Conservation (phyloP, 148 eudicot species). For the Pouteria glomerata region DNA sequence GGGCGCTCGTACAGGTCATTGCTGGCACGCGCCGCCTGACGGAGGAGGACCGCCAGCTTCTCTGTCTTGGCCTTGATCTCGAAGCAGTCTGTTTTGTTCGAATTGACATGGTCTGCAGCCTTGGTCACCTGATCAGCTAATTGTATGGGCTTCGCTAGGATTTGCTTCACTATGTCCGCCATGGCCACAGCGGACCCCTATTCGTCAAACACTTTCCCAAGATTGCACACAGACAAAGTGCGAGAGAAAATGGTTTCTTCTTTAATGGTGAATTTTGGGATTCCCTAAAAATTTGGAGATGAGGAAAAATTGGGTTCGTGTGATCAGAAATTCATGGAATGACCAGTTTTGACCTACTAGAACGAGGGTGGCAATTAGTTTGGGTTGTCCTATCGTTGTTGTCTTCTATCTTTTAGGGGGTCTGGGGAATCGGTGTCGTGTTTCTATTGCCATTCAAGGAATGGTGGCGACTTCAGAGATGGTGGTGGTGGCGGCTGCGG, state of each 20-base stretch:
- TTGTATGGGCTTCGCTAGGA: constrained; percentile 66
- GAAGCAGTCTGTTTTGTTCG: constrained; percentile 13
- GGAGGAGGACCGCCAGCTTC: constrained; percentile 18
- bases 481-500: neutral
- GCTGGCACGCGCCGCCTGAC: constrained; percentile 26
- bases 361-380: neutral
- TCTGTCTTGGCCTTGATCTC: constrained; percentile 19
- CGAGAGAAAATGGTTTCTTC: neutral
- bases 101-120: constrained; percentile 26
- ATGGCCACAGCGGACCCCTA: constrained; percentile 17
- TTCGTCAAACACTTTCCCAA: neutral
- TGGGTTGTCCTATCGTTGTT: neutral
- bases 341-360: neutral
- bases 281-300: too few relatives aligned
- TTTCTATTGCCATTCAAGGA: neutral
- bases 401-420: neutral
- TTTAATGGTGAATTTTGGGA: neutral
- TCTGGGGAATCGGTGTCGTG: neutral
- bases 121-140: constrained; percentile 68
- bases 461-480: too few relatives aligned
- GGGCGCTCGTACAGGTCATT: constrained; percentile 25
- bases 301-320: neutral
- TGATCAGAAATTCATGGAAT: too few relatives aligned
- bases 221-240: neutral
- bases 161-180: constrained; percentile 69